Conservation (phyloP, 495 filamentous ascomycete genomes). For the Astrothelium subdiscretum region DNA sequence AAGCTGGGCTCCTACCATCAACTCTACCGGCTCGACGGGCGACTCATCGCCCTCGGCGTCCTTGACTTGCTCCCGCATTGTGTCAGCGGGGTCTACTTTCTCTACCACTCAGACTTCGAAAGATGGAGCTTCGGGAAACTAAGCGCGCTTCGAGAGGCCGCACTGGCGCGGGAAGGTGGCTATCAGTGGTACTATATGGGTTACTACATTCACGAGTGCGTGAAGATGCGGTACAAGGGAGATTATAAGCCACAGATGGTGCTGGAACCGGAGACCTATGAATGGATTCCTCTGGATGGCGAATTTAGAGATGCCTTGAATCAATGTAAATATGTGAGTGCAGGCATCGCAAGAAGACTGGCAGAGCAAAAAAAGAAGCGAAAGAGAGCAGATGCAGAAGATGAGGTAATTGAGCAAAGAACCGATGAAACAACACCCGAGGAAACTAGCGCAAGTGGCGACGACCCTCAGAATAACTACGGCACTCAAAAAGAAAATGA, state of each 20-base stretch:
- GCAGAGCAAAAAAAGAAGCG: neutral
- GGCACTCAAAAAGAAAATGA: conserved; percentile 15
- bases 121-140: conserved; percentile 78
- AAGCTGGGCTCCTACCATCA: conserved; percentile 86
- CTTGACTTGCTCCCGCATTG: conserved; percentile 76
- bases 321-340: conserved; percentile 51
- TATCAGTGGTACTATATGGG: conserved; percentile 73
- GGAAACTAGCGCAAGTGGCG: neutral
- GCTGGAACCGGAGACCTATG: conserved; percentile 62
- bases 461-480: neutral
- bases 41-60: conserved; percentile 77
- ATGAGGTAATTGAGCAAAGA: neutral
- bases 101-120: conserved; percentile 76
- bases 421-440: neutral
- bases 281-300: conserved; percentile 65
- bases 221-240: conserved; percentile 85
- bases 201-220: conserved; percentile 60
- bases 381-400: neutral
- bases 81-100: conserved; percentile 89
- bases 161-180: conserved; percentile 58
- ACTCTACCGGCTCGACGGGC: conserved; percentile 83
- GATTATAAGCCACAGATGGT: conserved; percentile 75
- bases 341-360: neutral
- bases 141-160: conserved; percentile 74
- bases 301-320: conserved; percentile 54